Base-by-base conservation (phyloP, 1,139 yeast species). In the Diutina sp. region DNA sequence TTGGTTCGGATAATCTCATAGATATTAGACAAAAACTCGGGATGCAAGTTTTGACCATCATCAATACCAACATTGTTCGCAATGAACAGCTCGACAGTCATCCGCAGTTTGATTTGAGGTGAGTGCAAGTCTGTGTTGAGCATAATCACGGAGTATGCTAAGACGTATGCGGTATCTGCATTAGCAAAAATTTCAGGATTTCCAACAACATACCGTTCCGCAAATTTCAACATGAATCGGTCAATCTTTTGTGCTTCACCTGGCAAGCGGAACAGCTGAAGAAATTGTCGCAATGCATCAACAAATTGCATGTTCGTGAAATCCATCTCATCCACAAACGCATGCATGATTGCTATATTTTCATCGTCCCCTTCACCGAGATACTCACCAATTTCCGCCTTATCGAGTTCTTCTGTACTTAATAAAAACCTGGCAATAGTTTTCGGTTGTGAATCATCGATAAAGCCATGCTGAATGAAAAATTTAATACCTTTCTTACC, bases 221-320 rank as follows among this genome's bases (percentile, higher is more conserved):
- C 99, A 74, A 95, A 95, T 66, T 95, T 93, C 65, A 93, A 80
- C 97, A 95, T 90, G 66, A 85, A 90, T 64, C 99, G 79, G 74
- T 95, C 99, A 68, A 95, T 91, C 66, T 93, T 93, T 70, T 95
- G 99, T 1, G 97, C 91, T 72, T 95, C 99, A 54, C 99, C 99
- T 0, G 99, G 99, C 59, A 95, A 77, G 67, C 99, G 79, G 71
- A 95, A 95, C 52, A 84, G 78, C 67, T 95, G 99, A 59, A 95
- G 77, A 65, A 90, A 90, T 11, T 73, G 74, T 64, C 99, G 81
- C 73, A 95, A 75, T 0, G 98, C 95, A 63, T 85, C 96, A 9
- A 91, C 95, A 66, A 93, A 90, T 1, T 82, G 76, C 60, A 80
- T 70, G 55, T 77, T 76, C 14, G 79, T 72, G 66, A 93, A 93